A percentile compares a stretch with the other conserved stretches of the same genome.
Evolutionary conservation across 2,329 filamentous ascomycete species (phyloP).

Genomic region (Diatrype stigma): DNA sequence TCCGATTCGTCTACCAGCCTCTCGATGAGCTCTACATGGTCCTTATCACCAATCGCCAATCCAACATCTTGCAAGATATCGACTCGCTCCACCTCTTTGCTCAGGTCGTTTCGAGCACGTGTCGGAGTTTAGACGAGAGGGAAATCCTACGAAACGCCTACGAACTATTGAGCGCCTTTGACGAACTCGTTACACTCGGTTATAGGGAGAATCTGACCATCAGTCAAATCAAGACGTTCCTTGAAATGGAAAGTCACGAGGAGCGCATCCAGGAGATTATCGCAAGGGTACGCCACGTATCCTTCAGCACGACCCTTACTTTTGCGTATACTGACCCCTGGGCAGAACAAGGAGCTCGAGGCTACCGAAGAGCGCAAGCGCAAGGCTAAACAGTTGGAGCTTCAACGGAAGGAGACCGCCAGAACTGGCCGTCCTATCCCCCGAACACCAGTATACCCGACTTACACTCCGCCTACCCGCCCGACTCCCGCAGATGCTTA

Average conservation of each 20-base stretch:
- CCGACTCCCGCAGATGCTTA: conserved; percentile 76
- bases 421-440: conserved; percentile 66
- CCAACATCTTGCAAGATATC: conserved; percentile 98
- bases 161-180: conserved; percentile 92
- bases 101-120: conserved; percentile 94
- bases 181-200: conserved; percentile 92
- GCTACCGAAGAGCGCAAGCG: conserved; percentile 97
- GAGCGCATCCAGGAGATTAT: conserved; percentile 99
- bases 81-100: conserved; percentile 97
- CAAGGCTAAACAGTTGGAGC: conserved; percentile 96
- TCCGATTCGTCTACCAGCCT: conserved; percentile 98
- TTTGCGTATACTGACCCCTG: conserved; percentile 9
- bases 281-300: conserved; percentile 61
- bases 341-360: conserved; percentile 94
- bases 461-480: conserved; percentile 77
- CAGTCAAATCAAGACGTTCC: conserved; percentile 96
- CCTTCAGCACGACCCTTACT: conserved; percentile 2
- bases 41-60: conserved; percentile 98
- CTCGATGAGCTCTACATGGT: conserved; percentile 99
- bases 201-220: conserved; percentile 96
- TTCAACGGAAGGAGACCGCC: conserved; percentile 95
- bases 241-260: conserved; percentile 99
- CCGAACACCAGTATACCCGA: conserved; percentile 78
- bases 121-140: conserved; percentile 91
- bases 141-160: conserved; percentile 95